A percentile compares a stretch with the other conserved stretches of the same genome.
These are phyloP conservation scores for Fraxinus greggii DNA, from an alignment of 305 asterid species.

Conservation along the genomic window DNA sequence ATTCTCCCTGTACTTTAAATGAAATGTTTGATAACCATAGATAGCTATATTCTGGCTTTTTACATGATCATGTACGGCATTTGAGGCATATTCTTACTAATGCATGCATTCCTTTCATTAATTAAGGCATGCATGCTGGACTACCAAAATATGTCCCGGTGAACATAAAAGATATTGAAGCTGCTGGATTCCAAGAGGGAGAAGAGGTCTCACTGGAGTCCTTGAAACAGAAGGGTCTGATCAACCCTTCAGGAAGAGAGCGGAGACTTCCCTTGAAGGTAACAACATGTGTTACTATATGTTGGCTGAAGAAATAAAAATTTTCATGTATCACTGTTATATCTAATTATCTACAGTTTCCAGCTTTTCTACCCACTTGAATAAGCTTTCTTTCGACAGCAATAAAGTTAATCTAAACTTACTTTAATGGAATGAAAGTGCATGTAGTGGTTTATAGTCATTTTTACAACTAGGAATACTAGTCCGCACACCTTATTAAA, in stretches of 20 bases:
- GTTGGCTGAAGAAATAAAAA: not conserved
- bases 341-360: not conserved
- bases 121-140: constrained; percentile 89
- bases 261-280: constrained; percentile 92
- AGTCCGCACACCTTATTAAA: not conserved
- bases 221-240: constrained; percentile 72
- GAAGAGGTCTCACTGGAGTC: constrained; percentile 85
- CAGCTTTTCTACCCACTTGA: not conserved
- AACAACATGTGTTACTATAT: not conserved
- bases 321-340: not conserved
- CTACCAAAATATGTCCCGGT: constrained; percentile 82
- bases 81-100: not conserved
- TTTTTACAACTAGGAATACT: not conserved
- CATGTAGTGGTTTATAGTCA: not conserved
- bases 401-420: not conserved
- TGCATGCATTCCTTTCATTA: not conserved
- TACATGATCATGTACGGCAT: not conserved
- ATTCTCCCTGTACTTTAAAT: not conserved
- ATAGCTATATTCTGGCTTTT: not conserved
- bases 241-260: constrained; percentile 94
- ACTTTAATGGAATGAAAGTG: not conserved
- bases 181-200: constrained; percentile 82
- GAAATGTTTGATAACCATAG: not conserved
- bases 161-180: constrained; percentile 76
- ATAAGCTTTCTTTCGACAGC: not conserved